phyloP scores from a whole-genome alignment of 176 grass and related monocot genomes.

The Oryza glumipatula region DNA sequence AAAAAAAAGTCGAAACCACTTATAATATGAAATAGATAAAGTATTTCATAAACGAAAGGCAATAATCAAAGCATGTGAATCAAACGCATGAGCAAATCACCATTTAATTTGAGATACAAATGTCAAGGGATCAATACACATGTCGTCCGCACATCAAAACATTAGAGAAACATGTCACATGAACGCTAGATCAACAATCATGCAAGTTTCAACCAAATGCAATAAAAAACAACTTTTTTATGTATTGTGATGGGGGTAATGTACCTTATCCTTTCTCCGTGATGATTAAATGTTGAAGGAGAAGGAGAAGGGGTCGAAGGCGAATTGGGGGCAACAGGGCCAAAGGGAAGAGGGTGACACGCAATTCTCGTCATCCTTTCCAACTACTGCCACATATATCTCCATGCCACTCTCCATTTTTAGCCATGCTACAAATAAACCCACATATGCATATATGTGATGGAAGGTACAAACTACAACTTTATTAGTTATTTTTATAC shows the following conservation, averaged over 20 bases:
- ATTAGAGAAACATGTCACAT: background rate
- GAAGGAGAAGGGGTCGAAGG: slow-evolving; percentile 38
- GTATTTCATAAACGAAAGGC: background rate
- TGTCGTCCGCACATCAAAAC: background rate
- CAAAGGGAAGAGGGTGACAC: slow-evolving; percentile 21
- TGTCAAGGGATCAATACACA: background rate
- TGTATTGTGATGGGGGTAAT: background rate
- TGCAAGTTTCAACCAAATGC: background rate
- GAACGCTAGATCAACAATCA: background rate
- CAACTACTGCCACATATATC: slow-evolving; percentile 4
- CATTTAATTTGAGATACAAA: background rate
- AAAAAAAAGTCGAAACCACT: too few relatives aligned
- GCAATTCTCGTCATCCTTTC: background rate
- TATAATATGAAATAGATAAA: too few relatives aligned
- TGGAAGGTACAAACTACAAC: background rate
- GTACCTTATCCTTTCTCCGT: background rate
- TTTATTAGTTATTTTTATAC: background rate
- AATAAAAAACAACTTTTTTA: background rate
- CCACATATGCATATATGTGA: background rate
- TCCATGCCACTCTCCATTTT: slow-evolving; percentile 28
- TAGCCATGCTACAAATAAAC: slow-evolving; percentile 36
- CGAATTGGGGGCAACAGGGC: background rate
- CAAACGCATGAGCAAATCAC: background rate
- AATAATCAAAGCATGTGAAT: background rate
- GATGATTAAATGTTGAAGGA: background rate